phyloP scores from a whole-genome alignment of 345 rosid genomes.

The Gossypium arboreum region DNA sequence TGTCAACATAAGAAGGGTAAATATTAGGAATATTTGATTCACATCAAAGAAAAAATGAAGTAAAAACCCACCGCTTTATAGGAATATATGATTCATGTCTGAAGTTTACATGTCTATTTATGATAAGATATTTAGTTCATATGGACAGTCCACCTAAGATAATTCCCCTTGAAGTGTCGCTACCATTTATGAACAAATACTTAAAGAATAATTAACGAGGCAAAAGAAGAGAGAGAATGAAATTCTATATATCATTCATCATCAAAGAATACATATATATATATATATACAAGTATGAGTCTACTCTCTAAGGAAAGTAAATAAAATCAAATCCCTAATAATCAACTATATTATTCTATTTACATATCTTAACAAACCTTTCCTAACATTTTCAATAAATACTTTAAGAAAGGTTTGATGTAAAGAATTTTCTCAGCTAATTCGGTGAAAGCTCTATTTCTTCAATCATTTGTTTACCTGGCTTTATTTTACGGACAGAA shows the following conservation, averaged over 20 bases:
- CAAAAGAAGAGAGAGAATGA: too few species aligned
- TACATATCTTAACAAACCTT: not conserved
- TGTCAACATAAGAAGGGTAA: not conserved
- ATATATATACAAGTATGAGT: too few species aligned
- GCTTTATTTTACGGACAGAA: not conserved
- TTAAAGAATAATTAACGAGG: too few species aligned
- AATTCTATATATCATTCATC: too few species aligned
- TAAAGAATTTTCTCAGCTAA: not conserved
- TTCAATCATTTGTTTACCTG: not conserved
- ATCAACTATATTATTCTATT: too few species aligned
- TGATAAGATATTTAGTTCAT: not conserved
- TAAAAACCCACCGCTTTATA: slow-evolving; percentile 6
- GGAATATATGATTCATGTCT: not conserved
- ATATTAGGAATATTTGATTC: not conserved
- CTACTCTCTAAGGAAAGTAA: too few species aligned
- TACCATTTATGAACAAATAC: not conserved
- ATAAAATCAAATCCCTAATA: too few species aligned
- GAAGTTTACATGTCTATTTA: not conserved
- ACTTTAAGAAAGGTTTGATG: not conserved
- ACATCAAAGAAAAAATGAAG: not conserved
- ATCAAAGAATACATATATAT: too few species aligned
- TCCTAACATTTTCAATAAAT: not conserved
- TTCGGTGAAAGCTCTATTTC: not conserved
- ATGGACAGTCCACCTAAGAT: not conserved
- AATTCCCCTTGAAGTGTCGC: not conserved